Base-by-base conservation (phyloP, 2,329 filamentous ascomycete genomes). In the Helotiales sp. region DNA sequence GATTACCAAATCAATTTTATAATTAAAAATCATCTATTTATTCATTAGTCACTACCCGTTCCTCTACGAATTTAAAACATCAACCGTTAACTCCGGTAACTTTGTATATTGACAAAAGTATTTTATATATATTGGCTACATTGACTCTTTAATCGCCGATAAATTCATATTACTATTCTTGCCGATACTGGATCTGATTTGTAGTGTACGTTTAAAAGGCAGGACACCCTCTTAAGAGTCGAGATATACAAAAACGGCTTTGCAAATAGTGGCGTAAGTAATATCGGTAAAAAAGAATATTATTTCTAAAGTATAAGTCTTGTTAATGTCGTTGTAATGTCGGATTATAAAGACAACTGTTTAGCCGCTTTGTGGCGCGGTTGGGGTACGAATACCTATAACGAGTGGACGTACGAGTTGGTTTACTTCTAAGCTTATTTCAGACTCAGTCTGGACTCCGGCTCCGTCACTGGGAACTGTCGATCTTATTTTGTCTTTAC, bases 31-130 rank as follows among this genome's bases (percentile, higher is more conserved):
- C 47, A 40, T 13, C 10, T 15, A 40, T 22, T n/a, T n/a, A 22
- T 50, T 26, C 8, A 50, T n/a, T 22, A 50, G 47, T 13, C 47
- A 17, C 26, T 52, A 28, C 6, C 10, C 47, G 7, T 20, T 52
- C 37, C 37, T 43, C 52, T 55, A 55, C 28, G 10, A 26, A 49
- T 68, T 61, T n/a, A 63, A 52, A 54, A 67, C 67, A 49, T 69
- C 60, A 69, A 71, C 57, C 17, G 65, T 71, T 58, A 70, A 63
- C 30, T 71, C 68, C 28, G 70, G 70, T 62, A 71, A 22, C 45
- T 50, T 68, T n/a, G 70, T 71, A 30, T 64, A 71, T 26, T 64
- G 61, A 55, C 61, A 30, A 54, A 70, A 65, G 60, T 71, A 71
- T 34, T 65, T 65, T 10, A 70, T 40, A 45, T 70, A 71, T 50